Evolutionary conservation across 2,329 filamentous ascomycete genomes (phyloP).

Genomic region (Trichoderma semiorbis): DNA sequence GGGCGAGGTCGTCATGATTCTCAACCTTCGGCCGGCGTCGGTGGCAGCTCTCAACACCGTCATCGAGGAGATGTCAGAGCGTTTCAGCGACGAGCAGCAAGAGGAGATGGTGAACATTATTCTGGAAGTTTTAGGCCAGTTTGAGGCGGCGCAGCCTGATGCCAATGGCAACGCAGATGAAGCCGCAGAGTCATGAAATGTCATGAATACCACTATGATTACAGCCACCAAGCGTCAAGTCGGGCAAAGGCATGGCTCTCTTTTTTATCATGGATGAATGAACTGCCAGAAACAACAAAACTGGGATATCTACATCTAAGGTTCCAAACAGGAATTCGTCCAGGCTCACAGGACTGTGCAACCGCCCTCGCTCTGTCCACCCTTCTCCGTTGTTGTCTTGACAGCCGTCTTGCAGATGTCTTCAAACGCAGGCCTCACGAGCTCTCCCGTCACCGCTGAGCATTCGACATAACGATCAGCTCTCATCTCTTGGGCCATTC

Average conservation of each 20-base stretch:
- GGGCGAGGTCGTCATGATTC: constrained; percentile 64
- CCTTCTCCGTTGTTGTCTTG: constrained; percentile 42
- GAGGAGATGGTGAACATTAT: constrained; percentile 55
- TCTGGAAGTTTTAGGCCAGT: constrained; percentile 54
- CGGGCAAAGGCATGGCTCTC: background rate
- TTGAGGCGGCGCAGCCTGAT: constrained; percentile 33
- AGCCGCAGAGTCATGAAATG: constrained; percentile 37
- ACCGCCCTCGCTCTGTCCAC: constrained; percentile 54
- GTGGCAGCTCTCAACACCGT: constrained; percentile 58
- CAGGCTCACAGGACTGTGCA: constrained; percentile 47
- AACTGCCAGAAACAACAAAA: background rate
- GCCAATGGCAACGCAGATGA: constrained; percentile 34
- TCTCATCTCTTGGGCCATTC: constrained; percentile 54
- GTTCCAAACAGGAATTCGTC: background rate
- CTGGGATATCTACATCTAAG: background rate
- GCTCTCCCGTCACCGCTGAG: constrained; percentile 57
- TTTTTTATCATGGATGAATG: background rate
- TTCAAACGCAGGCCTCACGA: constrained; percentile 55
- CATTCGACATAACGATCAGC: constrained; percentile 64
- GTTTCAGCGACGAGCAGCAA: constrained; percentile 59
- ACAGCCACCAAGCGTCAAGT: background rate
- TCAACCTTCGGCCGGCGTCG: constrained; percentile 61
- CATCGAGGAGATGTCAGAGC: constrained; percentile 61
- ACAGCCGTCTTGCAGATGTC: constrained; percentile 58
- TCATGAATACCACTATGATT: constrained; percentile 16